Evolutionary conservation across 2,329 filamentous ascomycete species (phyloP), one percentile per base, ranked within the genome.

Genomic region (Hymenoscyphus occultus): DNA sequence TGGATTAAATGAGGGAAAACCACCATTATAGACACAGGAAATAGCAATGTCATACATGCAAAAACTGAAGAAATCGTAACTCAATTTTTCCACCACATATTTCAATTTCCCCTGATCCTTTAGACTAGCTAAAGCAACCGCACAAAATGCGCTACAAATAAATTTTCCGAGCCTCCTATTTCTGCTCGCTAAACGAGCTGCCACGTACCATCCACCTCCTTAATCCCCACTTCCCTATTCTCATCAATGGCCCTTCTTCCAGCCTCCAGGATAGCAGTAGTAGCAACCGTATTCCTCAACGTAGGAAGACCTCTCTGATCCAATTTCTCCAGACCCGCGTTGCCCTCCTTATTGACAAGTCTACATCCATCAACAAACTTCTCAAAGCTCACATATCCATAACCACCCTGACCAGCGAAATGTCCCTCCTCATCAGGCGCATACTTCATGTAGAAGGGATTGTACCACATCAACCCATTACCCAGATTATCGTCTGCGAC

Each of bases 401-500:
- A 97, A 31, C 93, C 93, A 6, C 87, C 90, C 80, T 97, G 93
- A 42, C 93, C 93, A 63, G 87, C 88, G 77, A 97, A 97, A 79
- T 97, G 96, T 63, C 93, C 94, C 77, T 96, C 91, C 80, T 97
- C 93, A 74, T 97, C 93, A 22, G 93, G 93, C 13, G 93, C 91
- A 74, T 97, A 97, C 73, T 90, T 89, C 92, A 96, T 96, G 80
- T 96, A 96, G 79, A 96, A 96, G 76, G 93, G 93, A 78, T 97
- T 97, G 77, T 91, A 90, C 92, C 93, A 97, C 75, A 89, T 84
- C 67, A 97, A 78, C 75, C 64, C 64, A 59, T 88, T 84, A 51
- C 85, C 86, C 1, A 81, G 80, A 22, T 79, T 84, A 76, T 97
- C 93, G 70, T 93, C 90, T n/a, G 93, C 92, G 12, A 97, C 90